Evolutionary conservation across 768 basidiomycete species (phyloP), one percentile per base, ranked within the genome.

Genomic region (Lentinula guzmanii): DNA sequence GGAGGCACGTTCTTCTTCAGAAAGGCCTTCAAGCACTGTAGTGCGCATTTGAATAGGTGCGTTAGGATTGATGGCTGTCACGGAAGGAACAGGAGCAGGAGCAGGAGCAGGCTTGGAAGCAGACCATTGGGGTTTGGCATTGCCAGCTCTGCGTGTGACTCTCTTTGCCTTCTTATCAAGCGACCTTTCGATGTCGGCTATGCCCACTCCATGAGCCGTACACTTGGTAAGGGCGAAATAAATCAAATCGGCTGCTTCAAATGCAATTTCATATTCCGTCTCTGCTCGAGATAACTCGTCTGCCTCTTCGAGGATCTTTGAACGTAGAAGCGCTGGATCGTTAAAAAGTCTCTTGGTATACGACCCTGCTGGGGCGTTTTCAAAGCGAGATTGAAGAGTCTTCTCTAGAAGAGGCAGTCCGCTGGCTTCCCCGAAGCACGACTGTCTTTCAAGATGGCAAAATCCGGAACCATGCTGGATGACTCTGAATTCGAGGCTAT

Each of bases 231-330:
- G 74, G 1, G 90, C 85, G 70, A 99, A 99, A 77, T 98, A 99
- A 45, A 96, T 68, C 24, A 99, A 78, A 75, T 99, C 97, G 1
- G 95, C 96, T 6, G 95, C 92, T 74, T 99, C 97, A 63, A 95
- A 96, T 1, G 95, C 91, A 15, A 97, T 77, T 34, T 98, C 92
- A 52, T 90, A 86, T 69, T 83, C 84, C 1, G 85, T 84, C 66
- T 85, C 77, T 24, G 93, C 93, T 16, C 80, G 80, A 70, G 94
- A 96, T n/a, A 99, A 82, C 72, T 99, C 97, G 67, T 96, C 92
- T 0, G 97, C 97, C 72, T 99, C 97, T 74, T 99, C 97, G 87
- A 91, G 93, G 65, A 99, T 94, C 79, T 99, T 99, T 56, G 94
- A 89, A 51, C 80, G 83, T 50, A 98, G 77, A n/a, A 99, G 80